Conservation (phyloP, 108 stramenopile species). For the Skeletonema marinoi region DNA sequence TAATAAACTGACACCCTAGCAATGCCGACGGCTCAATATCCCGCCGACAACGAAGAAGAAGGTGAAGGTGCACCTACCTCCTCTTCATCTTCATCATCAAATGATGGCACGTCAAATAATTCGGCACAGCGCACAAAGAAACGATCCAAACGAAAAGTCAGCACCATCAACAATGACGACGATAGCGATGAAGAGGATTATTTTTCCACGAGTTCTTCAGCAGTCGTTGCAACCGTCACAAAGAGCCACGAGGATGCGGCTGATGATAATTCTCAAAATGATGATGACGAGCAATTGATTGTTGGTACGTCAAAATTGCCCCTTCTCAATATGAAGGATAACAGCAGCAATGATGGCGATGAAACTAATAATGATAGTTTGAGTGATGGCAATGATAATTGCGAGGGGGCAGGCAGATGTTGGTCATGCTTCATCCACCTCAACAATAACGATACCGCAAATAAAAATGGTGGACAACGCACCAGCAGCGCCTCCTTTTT, state of each 20-base stretch:
- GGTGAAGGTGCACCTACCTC: no score
- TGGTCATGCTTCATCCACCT: constrained; percentile 31
- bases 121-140: no score
- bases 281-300: neutral
- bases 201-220: no score
- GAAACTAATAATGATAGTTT: no score
- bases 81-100: no score
- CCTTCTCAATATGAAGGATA: neutral
- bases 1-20: no score
- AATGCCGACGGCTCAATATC: no score
- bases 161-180: neutral
- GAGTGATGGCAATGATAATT: neutral
- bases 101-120: no score
- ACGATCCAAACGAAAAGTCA: neutral
- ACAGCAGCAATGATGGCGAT: neutral
- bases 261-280: neutral
- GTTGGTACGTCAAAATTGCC: neutral
- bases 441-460: neutral
- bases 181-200: neutral
- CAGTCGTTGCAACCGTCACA: no score
- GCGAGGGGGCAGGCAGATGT: constrained; percentile 5
- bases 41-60: no score
- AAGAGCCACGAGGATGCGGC: no score
- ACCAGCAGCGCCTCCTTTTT: neutral
- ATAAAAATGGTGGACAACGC: neutral